Conservation (phyloP, 1,284 basidiomycete genomes). For the Rhodotorula sp. region DNA sequence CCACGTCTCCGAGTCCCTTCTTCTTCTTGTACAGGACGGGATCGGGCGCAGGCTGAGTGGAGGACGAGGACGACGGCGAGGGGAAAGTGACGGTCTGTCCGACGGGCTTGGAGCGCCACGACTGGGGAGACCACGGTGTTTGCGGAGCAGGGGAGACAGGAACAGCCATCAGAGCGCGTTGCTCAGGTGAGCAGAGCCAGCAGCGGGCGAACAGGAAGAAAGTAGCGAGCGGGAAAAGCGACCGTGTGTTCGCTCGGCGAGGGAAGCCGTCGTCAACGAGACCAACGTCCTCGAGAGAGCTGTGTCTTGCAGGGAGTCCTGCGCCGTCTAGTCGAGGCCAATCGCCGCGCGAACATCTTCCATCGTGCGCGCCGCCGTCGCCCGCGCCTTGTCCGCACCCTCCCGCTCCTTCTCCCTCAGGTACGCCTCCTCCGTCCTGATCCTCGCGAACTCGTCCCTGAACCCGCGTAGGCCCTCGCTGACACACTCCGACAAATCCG, state of each 20-base stretch:
- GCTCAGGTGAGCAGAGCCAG: not conserved
- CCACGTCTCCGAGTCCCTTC: slow-evolving; percentile 55
- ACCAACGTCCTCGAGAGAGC: not conserved
- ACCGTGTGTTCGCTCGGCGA: too few relatives aligned
- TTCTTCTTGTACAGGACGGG: slow-evolving; percentile 52
- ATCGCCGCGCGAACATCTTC: slow-evolving; percentile 63
- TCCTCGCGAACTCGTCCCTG: slow-evolving; percentile 64
- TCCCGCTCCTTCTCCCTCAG: slow-evolving; percentile 62
- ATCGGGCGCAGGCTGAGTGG: slow-evolving; percentile 36
- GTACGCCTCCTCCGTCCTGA: slow-evolving; percentile 64
- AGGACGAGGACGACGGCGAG: not conserved
- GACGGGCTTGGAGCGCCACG: slow-evolving; percentile 65
- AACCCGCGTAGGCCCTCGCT: slow-evolving; percentile 68
- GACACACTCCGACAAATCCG: slow-evolving; percentile 68
- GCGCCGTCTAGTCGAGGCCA: slow-evolving; percentile 52
- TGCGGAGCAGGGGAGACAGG: not conserved
- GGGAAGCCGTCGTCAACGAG: not conserved
- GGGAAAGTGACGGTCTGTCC: slow-evolving; percentile 57
- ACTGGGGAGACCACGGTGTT: slow-evolving; percentile 56
- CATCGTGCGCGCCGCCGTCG: slow-evolving; percentile 65
- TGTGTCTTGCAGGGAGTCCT: not conserved
- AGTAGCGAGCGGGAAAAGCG: not conserved
- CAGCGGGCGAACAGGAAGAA: not conserved
- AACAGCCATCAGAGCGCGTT: not conserved
- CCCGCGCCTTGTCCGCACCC: slow-evolving; percentile 66